phyloP scores from a whole-genome alignment of 1,284 basidiomycete genomes.

The Ceratobasidium sp. region DNA sequence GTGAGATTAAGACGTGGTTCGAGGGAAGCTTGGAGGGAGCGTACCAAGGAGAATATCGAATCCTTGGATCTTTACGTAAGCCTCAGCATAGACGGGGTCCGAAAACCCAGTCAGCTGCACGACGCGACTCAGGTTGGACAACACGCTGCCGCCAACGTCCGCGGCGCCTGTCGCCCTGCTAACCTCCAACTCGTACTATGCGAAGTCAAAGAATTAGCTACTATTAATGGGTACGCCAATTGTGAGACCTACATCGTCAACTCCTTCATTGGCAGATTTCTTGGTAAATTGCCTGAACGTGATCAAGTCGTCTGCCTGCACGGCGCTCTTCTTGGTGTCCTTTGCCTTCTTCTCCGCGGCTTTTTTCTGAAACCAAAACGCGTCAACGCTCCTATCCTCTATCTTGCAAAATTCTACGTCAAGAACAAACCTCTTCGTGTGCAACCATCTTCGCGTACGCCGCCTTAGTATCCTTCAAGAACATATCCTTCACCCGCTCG shows the following conservation, averaged over 20 bases:
- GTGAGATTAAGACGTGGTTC: not conserved
- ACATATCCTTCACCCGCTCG: conserved; percentile 82
- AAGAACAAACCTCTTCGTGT: conserved; percentile 80
- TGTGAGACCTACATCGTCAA: conserved; percentile 75
- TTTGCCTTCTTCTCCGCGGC: conserved; percentile 91
- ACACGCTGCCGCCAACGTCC: conserved; percentile 93
- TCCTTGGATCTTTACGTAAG: conserved; percentile 97
- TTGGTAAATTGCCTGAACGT: conserved; percentile 96
- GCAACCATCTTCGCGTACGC: conserved; percentile 96
- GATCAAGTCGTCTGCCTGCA: conserved; percentile 95
- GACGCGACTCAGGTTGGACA: conserved; percentile 95
- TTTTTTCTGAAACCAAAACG: conserved; percentile 68
- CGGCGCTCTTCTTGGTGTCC: conserved; percentile 76
- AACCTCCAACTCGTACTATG: conserved; percentile 89
- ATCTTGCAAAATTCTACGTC: not conserved
- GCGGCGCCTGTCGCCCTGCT: conserved; percentile 89
- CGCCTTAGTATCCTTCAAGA: conserved; percentile 92
- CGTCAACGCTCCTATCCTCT: not conserved
- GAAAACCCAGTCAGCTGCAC: conserved; percentile 98
- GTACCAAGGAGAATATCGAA: conserved; percentile 95
- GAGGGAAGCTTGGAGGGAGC: conserved; percentile 49
- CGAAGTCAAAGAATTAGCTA: conserved; percentile 7
- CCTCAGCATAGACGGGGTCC: conserved; percentile 98
- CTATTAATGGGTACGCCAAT: not conserved
- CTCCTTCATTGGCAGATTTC: conserved; percentile 83